These are phyloP conservation scores for Trichoderma sp. DNA, from an alignment of 2,329 filamentous ascomycete species.

Conservation along the genomic window DNA sequence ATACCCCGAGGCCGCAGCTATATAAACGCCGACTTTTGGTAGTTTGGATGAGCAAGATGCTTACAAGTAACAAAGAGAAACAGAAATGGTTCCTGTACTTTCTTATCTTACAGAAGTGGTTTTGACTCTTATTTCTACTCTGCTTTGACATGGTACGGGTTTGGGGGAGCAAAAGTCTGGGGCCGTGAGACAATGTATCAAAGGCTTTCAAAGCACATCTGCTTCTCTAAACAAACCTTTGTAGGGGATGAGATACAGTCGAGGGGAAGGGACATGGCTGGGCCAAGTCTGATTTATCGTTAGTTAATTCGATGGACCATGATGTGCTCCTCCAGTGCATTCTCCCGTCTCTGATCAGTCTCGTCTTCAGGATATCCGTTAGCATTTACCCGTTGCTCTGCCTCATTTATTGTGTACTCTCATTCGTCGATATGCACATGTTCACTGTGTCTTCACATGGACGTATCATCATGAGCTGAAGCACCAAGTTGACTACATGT, in stretches of 20 bases:
- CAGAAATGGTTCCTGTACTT: neutral
- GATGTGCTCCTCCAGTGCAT: neutral
- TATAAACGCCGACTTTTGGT: neutral
- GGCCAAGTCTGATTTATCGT: slow-evolving; percentile 16
- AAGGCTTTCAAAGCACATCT: neutral
- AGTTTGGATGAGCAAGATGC: slow-evolving; percentile 10
- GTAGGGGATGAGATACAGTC: neutral
- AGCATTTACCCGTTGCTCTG: too few relatives aligned
- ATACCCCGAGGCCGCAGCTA: neutral
- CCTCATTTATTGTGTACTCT: too few relatives aligned
- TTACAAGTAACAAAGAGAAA: neutral
- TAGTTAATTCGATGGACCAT: slow-evolving; percentile 17
- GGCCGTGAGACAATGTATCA: neutral
- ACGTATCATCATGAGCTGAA: neutral
- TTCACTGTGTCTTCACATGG: too few relatives aligned
- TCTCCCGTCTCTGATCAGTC: too few relatives aligned
- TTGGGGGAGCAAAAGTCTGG: slow-evolving; percentile 10
- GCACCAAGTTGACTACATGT: neutral
- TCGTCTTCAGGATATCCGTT: too few relatives aligned
- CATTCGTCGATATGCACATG: neutral
- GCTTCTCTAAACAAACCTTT: neutral
- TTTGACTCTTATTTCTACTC: neutral
- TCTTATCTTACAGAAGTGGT: neutral
- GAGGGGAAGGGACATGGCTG: slow-evolving; percentile 9
- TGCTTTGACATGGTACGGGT: neutral